Evolutionary conservation across 768 basidiomycete species (phyloP), one percentile per base, ranked within the genome.

Genomic region (Lactarius tabidus): DNA sequence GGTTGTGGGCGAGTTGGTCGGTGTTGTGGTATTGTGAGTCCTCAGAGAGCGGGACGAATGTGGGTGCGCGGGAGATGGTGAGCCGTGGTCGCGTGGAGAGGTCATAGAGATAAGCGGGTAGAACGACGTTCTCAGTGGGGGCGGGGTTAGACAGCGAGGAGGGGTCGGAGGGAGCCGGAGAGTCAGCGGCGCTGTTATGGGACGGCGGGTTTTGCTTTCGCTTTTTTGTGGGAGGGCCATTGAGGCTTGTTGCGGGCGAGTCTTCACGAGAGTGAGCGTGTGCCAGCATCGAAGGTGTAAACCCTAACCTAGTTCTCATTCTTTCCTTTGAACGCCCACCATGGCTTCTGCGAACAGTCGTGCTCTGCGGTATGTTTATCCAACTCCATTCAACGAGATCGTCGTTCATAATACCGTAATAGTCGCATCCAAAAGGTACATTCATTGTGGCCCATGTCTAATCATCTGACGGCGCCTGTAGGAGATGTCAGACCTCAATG

Each of bases 381-480:
- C 26, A 45, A 9, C 38, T 53, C 41, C 26, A 39, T 53, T 3
- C 6, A 6, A 48, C n/a, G 26, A 41, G 14, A 8, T 53, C 10
- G 14, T 9, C 35, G 1, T 28, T 51, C 48, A 51, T 63, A 15
- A 31, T 14, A 10, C 54, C 36, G 45, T 10, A 52, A 26, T 70
- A 91, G 90, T 66, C 89, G 90, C 57, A 87, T 93, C 31, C 88
- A 89, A 71, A 89, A 86, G 80, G 90, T n/a, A 60, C 31, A 23
- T 7, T 57, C 54, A 60, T 45, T 51, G 59, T 57, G 29, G 26
- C 28, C 29, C 54, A 17, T 53, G 29, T 57, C 63, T 57, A 52
- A 28, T n/a, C 31, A 12, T 56, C 56, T 55, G 62, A 70, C 41
- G 52, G 51, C 60, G 60, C 43, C 58, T 59, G 54, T 66, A 93